Percentiles rank a stretch among this genome's conserved stretches.
phyloP scores from a whole-genome alignment of 495 filamentous ascomycete genomes.

The Podospora fimiseda region DNA sequence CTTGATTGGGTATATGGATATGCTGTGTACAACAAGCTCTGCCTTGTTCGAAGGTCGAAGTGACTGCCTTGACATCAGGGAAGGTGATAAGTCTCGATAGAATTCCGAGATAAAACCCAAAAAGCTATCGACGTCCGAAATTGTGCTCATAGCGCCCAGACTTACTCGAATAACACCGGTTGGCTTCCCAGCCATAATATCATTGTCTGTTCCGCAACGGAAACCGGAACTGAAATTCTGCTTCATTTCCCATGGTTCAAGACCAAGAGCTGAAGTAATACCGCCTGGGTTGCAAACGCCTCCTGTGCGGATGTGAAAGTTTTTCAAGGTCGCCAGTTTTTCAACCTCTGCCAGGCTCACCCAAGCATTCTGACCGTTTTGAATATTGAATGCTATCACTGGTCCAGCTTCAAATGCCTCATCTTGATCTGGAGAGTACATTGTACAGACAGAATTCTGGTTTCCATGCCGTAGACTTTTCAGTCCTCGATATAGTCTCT shows the following conservation, averaged over 20 bases:
- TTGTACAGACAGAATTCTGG: conserved; percentile 53
- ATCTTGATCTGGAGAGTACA: conserved; percentile 49
- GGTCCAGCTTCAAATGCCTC: conserved; percentile 46
- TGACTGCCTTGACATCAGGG: not conserved
- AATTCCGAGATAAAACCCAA: conserved; percentile 70
- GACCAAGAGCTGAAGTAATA: conserved; percentile 58
- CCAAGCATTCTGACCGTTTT: conserved; percentile 60
- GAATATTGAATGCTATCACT: conserved; percentile 77
- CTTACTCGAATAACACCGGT: conserved; percentile 83
- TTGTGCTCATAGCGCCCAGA: conserved; percentile 80
- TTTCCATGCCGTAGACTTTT: conserved; percentile 59
- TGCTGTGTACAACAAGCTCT: conserved; percentile 48
- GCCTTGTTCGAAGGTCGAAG: conserved; percentile 7
- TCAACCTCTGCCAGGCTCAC: conserved; percentile 78
- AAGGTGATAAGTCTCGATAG: conserved; percentile 50
- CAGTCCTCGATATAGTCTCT: conserved; percentile 53
- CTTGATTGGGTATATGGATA: conserved; percentile 79
- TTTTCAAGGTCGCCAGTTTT: conserved; percentile 68
- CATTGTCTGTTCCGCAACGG: conserved; percentile 71
- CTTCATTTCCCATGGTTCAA: conserved; percentile 72
- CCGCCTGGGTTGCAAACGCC: conserved; percentile 90
- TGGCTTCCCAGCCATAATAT: conserved; percentile 74
- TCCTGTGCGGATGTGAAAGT: conserved; percentile 77
- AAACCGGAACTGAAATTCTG: conserved; percentile 74
- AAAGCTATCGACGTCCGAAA: conserved; percentile 66